Conservation (phyloP, 106 monocot species). For the Dendrobium catenatum region DNA sequence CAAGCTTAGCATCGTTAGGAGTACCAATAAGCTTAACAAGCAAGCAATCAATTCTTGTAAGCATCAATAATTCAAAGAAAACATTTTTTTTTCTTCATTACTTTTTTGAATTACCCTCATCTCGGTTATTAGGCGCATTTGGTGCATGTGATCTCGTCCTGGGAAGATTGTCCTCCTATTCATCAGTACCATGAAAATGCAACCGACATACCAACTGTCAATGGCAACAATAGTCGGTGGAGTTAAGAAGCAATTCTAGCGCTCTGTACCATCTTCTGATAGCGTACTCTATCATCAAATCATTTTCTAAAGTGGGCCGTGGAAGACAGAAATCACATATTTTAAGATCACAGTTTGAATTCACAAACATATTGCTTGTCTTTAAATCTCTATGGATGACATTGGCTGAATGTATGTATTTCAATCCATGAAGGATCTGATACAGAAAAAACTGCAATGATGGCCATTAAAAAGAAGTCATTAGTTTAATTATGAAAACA, state of each 20-base stretch:
- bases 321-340: conserved; percentile 96
- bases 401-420: conserved; percentile 92
- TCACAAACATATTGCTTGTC: conserved; percentile 84
- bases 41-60: conserved; percentile 1
- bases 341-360: conserved; percentile 83
- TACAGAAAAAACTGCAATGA: conserved; percentile 83
- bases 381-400: conserved; percentile 94
- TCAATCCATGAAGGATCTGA: conserved; percentile 91
- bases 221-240: conserved; percentile 91
- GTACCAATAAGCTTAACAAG: conserved; percentile 59
- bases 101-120: conserved; percentile 15
- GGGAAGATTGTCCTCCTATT: conserved; percentile 75
- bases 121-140: conserved; percentile 84
- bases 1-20: conserved; percentile 70
- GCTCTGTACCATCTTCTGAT: conserved; percentile 95
- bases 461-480: not conserved
- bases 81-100: not conserved
- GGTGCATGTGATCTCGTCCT: conserved; percentile 92
- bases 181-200: conserved; percentile 96
- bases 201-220: conserved; percentile 94
- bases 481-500: not conserved
- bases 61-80: not conserved
- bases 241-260: conserved; percentile 74
- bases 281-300: conserved; percentile 89
- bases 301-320: conserved; percentile 70